Percentiles rank a stretch among this genome's conserved stretches.
Conservation (phyloP, 805 yeast genomes). For the Nakazawaea ambrosiae region DNA sequence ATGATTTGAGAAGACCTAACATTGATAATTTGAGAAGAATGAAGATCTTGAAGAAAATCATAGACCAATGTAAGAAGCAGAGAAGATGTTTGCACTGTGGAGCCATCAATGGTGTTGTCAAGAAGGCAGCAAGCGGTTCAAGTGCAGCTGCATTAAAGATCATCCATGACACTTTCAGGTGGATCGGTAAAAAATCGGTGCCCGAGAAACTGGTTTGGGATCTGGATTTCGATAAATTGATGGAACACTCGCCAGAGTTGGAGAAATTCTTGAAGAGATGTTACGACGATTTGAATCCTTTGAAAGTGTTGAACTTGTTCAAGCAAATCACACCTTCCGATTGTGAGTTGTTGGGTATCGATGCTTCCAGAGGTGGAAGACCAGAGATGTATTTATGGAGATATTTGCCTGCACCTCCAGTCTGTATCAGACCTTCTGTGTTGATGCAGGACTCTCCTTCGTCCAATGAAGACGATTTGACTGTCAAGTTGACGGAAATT, state of each 20-base stretch:
- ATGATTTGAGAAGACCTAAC: constrained; percentile 82
- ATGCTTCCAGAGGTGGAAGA: constrained; percentile 80
- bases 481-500: constrained; percentile 92
- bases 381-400: constrained; percentile 98
- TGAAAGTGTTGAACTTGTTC: constrained; percentile 81
- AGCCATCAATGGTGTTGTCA: constrained; percentile 91
- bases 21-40: constrained; percentile 88
- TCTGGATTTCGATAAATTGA: constrained; percentile 72
- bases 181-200: constrained; percentile 85
- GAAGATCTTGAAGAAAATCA: constrained; percentile 74
- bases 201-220: constrained; percentile 87
- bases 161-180: constrained; percentile 91
- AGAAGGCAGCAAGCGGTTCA: constrained; percentile 87
- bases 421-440: constrained; percentile 96
- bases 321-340: constrained; percentile 81
- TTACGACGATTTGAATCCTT: constrained; percentile 89
- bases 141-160: constrained; percentile 93
- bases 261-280: constrained; percentile 83
- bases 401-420: constrained; percentile 97
- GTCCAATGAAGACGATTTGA: constrained; percentile 93
- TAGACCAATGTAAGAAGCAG: constrained; percentile 94
- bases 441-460: constrained; percentile 84
- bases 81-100: constrained; percentile 85
- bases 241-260: constrained; percentile 74
- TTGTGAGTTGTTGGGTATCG: constrained; percentile 88